phyloP scores from a whole-genome alignment of 768 basidiomycete species.

The Lactifluus piperatus region DNA sequence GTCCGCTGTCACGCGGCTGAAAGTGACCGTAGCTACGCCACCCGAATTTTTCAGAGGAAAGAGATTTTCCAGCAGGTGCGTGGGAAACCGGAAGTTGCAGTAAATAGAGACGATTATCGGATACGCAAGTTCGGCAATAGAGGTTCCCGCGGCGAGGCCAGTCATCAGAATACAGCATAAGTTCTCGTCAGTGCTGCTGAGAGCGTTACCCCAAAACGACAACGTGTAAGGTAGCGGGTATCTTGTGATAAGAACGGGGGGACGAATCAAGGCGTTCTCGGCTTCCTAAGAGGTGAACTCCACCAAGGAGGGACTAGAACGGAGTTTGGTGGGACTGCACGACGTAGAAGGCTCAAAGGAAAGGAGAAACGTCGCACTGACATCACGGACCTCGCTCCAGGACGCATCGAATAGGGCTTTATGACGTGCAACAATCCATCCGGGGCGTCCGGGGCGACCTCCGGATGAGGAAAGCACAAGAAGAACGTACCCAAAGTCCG shows the following conservation, averaged over 20 bases:
- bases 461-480: neutral
- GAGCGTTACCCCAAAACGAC: constrained; percentile 43
- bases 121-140: constrained; percentile 21
- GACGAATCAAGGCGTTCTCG: neutral
- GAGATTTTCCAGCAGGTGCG: neutral
- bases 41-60: neutral
- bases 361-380: neutral
- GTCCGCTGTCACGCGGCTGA: neutral
- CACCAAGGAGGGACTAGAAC: constrained; percentile 38
- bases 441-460: neutral
- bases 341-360: constrained; percentile 1
- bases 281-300: neutral
- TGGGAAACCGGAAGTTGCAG: neutral
- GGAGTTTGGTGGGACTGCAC: constrained; percentile 31
- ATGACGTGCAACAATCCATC: neutral
- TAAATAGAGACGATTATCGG: too few relatives aligned
- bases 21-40: neutral
- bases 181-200: constrained; percentile 25
- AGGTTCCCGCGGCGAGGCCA: constrained; percentile 46
- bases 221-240: constrained; percentile 40
- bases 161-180: constrained; percentile 35
- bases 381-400: constrained; percentile 40
- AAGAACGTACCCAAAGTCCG: constrained; percentile 2
- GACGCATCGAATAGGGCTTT: constrained; percentile 48
- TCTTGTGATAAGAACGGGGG: constrained; percentile 46